Evolutionary conservation across 2,329 filamentous ascomycete species (phyloP), one percentile per base, ranked within the genome.

Genomic region (Cladophialophora psammophila): DNA sequence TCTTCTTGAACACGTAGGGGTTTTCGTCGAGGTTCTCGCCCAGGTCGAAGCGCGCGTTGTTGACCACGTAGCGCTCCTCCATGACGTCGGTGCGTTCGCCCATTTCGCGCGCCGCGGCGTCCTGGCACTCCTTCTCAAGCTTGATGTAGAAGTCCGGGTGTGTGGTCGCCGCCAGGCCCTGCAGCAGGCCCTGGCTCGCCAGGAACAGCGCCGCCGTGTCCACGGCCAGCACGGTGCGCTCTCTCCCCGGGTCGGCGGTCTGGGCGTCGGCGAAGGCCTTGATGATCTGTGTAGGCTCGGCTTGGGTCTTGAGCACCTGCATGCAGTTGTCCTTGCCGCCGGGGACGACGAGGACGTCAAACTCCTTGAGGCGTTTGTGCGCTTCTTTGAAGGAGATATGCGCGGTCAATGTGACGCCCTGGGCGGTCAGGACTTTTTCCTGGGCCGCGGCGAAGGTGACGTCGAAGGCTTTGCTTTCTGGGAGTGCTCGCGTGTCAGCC

Each of bases 21-120:
- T 92, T 94, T 79, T 93, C 90, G 69, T 94, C 91, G 75, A 91
- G 88, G 75, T 94, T 88, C 68, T 90, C 90, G 72, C 85, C 86
- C 52, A 95, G 83, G 74, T 95, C 92, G 78, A 94, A 96, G 73
- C 92, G 90, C 67, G 93, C 89, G 80, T 96, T 95, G 85, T 96
- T 96, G 78, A 96, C 92, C 20, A 96, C 92, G 77, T 95, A 96
- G 75, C 92, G 87, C 75, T 86, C 85, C 76, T 95, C 91, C 75
- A 94, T 86, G 70, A 95, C 90, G 75, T 95, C 91, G 74, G 91
- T 93, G 76, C 91, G 89, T 82, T 93, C 90, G 64, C 88, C 86
- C 72, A 91, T 83, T 78, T 91, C 88, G 70, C 88, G 85, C 65
- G 87, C 87, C 54, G 90, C 87, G 56, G 88, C 87, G 71, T 92